Evolutionary conservation across 306 rosid species (phyloP), one percentile per base, ranked within the genome.

Genomic region (Cicer pinnatifidum): DNA sequence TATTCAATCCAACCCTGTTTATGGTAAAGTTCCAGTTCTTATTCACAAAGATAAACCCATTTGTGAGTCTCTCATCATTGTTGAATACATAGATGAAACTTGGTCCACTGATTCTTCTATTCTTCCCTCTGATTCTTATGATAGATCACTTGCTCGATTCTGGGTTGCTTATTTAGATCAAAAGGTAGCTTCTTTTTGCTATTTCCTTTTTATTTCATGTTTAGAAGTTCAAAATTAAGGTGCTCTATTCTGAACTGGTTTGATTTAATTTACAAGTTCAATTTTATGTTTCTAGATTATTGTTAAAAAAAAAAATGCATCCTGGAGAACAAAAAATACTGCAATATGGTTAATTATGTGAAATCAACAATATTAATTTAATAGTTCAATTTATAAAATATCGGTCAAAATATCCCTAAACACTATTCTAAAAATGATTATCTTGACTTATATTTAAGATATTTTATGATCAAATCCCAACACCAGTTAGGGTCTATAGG

Each of bases 1-100:
- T 43, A 85, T 90, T 62, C 74, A 78, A 46, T 86, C 91, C 1
- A 90, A 86, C 71, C 91, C 88, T 1, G 88, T 90, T 0, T 79
- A 84, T 82, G 85, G 72, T 62, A 83, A 71, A 75, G 78, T 88
- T 62, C 92, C 89, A 0, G 91, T 90, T 78, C 89, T 90, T 2
- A 39, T 90, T 63, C 92, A 90, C 39, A 35, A 43, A 0, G 84
- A 16, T 3, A 86, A 72, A 58, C 87, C 92, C 65, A 61, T 90
- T 0, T 88, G 80, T 7, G 96, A 90, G 52, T 90, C 96, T 69
- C 76, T 80, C 15, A 6, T 90, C 33, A 90, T 90, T 53, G 80
- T 83, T 23, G 74, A 90, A 15, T 88, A 90, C 68, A 78, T 88
- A 23, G 86, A 90, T 33, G 91, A 90, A 43, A 63, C 73, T 10